Evolutionary conservation across 2,329 filamentous ascomycete genomes (phyloP).

Genomic region (Emergomyces orientalis): DNA sequence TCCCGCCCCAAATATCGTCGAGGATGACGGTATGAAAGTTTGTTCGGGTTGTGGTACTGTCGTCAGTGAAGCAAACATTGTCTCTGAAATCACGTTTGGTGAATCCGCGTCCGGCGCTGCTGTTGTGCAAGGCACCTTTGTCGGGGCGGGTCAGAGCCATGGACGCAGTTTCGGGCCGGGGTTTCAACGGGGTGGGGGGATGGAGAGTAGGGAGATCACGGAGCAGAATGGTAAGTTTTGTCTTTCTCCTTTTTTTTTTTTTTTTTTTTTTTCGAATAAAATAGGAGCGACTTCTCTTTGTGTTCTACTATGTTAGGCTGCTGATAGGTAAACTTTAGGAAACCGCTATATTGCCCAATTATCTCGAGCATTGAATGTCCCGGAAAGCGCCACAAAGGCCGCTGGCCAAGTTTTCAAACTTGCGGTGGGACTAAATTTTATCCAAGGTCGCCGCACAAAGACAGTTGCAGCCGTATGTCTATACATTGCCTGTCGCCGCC

Average conservation of each 20-base stretch:
- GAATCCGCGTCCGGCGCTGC: constrained; percentile 79
- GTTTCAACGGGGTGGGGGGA: constrained; percentile 39
- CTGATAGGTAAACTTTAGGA: constrained; percentile 18
- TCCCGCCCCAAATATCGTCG: constrained; percentile 37
- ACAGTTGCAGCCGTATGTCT: constrained; percentile 85
- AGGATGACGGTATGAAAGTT: constrained; percentile 43
- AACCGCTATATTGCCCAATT: constrained; percentile 37
- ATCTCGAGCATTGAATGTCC: constrained; percentile 35
- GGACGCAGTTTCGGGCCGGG: constrained; percentile 51
- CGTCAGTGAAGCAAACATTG: constrained; percentile 77
- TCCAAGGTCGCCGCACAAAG: constrained; percentile 74
- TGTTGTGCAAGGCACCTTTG: constrained; percentile 80
- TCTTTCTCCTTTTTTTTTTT: constrained; percentile 2
- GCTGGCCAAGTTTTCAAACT: constrained; percentile 68
- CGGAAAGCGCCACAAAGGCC: constrained; percentile 54
- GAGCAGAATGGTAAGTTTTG: constrained; percentile 33
- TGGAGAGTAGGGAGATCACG: constrained; percentile 43
- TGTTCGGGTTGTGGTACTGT: constrained; percentile 81
- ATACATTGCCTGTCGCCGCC: constrained; percentile 76
- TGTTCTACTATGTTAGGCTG: background rate
- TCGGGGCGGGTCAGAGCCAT: constrained; percentile 76
- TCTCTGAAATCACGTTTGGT: constrained; percentile 83
- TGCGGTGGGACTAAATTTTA: constrained; percentile 64
- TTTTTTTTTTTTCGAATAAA: background rate
- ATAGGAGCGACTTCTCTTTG: background rate